Conservation (phyloP, 2,329 filamentous ascomycete genomes). For the Ceratocystis colombiana region DNA sequence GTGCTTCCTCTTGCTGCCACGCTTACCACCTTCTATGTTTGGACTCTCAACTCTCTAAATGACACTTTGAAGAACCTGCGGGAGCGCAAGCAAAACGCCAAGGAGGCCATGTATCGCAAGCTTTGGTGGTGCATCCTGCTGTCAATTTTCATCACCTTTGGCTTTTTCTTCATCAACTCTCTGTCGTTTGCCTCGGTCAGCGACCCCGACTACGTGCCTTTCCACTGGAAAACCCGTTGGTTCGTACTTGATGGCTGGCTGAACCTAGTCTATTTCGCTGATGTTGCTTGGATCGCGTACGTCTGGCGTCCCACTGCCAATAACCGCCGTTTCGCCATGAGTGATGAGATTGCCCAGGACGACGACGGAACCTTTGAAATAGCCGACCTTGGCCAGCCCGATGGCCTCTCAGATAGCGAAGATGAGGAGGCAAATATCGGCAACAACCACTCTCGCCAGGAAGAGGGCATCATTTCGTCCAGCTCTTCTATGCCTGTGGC, state of each 20-base stretch:
- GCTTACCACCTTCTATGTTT: constrained; percentile 93
- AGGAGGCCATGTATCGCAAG: constrained; percentile 93
- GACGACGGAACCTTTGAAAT: constrained; percentile 94
- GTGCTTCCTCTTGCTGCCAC: constrained; percentile 86
- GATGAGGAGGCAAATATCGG: constrained; percentile 41
- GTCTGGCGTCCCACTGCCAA: constrained; percentile 94
- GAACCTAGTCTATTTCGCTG: constrained; percentile 88
- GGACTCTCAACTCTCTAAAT: constrained; percentile 93
- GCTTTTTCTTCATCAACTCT: constrained; percentile 97
- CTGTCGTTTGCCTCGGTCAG: constrained; percentile 81
- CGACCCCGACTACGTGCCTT: constrained; percentile 83
- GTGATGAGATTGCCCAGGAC: constrained; percentile 96
- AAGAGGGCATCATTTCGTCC: constrained; percentile 18
- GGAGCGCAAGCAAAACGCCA: constrained; percentile 85
- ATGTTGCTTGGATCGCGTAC: constrained; percentile 88
- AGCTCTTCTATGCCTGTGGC: constrained; percentile 22
- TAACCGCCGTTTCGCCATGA: constrained; percentile 96
- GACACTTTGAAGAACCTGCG: constrained; percentile 92
- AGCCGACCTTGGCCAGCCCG: constrained; percentile 71
- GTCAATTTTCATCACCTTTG: constrained; percentile 92
- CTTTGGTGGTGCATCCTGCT: constrained; percentile 95
- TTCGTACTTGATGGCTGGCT: constrained; percentile 96
- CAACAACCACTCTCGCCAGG: constrained; percentile 15
- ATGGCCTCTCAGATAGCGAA: constrained; percentile 46
- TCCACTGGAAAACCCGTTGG: constrained; percentile 96